Conservation (phyloP, 2,329 filamentous ascomycete species). For the Rhinocladiella similis region DNA sequence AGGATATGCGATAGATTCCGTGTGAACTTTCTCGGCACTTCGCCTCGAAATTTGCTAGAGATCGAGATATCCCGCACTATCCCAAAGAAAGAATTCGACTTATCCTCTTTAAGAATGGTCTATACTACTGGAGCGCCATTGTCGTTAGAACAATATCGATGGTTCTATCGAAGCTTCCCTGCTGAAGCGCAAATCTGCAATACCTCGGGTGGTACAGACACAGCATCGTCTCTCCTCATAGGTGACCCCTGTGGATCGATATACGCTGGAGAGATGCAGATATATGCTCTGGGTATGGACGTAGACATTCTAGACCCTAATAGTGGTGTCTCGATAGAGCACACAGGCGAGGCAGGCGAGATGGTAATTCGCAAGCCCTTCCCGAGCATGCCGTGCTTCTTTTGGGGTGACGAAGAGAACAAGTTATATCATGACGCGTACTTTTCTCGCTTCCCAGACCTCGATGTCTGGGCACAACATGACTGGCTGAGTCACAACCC, state of each 20-base stretch:
- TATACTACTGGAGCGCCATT: constrained; percentile 49
- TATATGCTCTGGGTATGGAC: constrained; percentile 47
- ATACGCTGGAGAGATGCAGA: constrained; percentile 47
- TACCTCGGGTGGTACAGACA: constrained; percentile 51
- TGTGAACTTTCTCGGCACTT: constrained; percentile 47
- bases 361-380: constrained; percentile 48
- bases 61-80: constrained; percentile 36
- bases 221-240: constrained; percentile 45
- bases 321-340: constrained; percentile 31
- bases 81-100: constrained; percentile 34
- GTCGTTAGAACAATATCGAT: constrained; percentile 44
- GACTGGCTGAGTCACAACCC: constrained; percentile 48
- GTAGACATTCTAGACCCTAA: constrained; percentile 46
- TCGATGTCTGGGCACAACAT: constrained; percentile 47
- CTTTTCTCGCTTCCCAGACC: constrained; percentile 44
- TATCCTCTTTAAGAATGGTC: constrained; percentile 42
- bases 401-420: constrained; percentile 45
- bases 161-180: constrained; percentile 47
- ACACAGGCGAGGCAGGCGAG: constrained; percentile 43
- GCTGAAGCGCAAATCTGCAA: constrained; percentile 40
- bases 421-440: constrained; percentile 47
- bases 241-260: constrained; percentile 45
- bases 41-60: constrained; percentile 47
- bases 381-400: constrained; percentile 47
- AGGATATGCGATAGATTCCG: constrained; percentile 38